phyloP scores from a whole-genome alignment of 2,329 filamentous ascomycete species.

The Metarhizium anisopliae region DNA sequence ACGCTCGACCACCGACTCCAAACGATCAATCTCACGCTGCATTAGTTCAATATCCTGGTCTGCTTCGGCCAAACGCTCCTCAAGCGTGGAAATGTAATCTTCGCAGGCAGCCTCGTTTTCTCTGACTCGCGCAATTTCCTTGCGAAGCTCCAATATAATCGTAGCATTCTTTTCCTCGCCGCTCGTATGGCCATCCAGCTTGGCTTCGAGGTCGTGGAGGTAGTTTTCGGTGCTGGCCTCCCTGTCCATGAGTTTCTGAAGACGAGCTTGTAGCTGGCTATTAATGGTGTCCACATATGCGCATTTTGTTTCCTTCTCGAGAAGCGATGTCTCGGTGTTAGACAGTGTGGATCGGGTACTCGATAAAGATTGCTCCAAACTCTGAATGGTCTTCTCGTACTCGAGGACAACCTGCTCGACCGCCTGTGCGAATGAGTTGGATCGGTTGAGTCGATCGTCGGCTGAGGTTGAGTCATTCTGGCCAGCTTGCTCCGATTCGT shows the following conservation, averaged over 20 bases:
- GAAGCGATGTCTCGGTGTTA: constrained; percentile 71
- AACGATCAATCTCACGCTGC: constrained; percentile 88
- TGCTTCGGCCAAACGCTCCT: constrained; percentile 88
- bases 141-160: constrained; percentile 78
- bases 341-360: constrained; percentile 79
- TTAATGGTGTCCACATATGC: constrained; percentile 91
- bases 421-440: constrained; percentile 90
- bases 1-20: constrained; percentile 91
- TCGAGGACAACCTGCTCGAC: constrained; percentile 94
- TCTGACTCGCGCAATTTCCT: constrained; percentile 77
- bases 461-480: constrained; percentile 49
- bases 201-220: constrained; percentile 81
- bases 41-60: constrained; percentile 95
- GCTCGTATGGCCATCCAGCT: constrained; percentile 80
- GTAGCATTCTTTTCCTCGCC: constrained; percentile 89
- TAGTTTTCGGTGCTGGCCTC: constrained; percentile 90
- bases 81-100: constrained; percentile 94
- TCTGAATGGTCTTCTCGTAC: constrained; percentile 97
- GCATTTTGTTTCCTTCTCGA: constrained; percentile 91
- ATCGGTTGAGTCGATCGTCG: constrained; percentile 84
- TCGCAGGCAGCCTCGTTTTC: constrained; percentile 88
- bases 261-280: constrained; percentile 73
- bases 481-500: constrained; percentile 51
- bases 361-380: constrained; percentile 81
- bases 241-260: constrained; percentile 90